Evolutionary conservation across 306 rosid genomes (phyloP).

Genomic region (Quercus cerris): DNA sequence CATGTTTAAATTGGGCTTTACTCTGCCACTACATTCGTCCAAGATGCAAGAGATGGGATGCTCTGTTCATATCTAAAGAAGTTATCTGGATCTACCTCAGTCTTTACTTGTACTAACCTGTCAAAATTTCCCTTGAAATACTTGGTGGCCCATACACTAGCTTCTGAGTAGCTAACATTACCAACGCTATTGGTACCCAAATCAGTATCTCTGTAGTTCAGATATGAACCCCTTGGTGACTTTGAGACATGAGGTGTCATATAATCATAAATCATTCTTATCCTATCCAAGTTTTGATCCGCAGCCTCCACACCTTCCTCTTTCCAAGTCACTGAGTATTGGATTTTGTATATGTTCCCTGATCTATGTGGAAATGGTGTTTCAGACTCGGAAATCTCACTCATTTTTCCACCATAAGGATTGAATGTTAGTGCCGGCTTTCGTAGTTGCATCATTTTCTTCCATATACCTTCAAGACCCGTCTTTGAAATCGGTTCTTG

Average conservation of each 20-base stretch:
- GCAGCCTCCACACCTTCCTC: constrained; percentile 39
- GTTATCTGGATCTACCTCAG: constrained; percentile 55
- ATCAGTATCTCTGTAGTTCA: constrained; percentile 75
- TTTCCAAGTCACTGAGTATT: constrained; percentile 66
- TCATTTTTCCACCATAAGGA: constrained; percentile 73
- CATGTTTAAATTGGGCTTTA: neutral
- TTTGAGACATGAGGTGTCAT: constrained; percentile 64
- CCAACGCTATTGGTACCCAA: constrained; percentile 57
- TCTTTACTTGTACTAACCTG: constrained; percentile 56
- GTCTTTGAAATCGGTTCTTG: constrained; percentile 43
- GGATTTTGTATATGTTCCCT: constrained; percentile 62
- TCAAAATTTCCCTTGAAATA: constrained; percentile 66
- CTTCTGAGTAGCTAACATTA: constrained; percentile 41
- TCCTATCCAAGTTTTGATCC: constrained; percentile 30
- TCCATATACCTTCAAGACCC: constrained; percentile 58
- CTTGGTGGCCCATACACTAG: constrained; percentile 64
- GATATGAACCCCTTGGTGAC: constrained; percentile 65
- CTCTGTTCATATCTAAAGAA: constrained; percentile 71
- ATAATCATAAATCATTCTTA: constrained; percentile 47
- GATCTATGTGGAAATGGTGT: constrained; percentile 76
- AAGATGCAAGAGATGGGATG: constrained; percentile 46
- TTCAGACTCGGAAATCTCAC: constrained; percentile 50
- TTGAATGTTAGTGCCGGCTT: constrained; percentile 47
- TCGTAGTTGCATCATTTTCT: constrained; percentile 55
- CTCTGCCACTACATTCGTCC: constrained; percentile 25